A percentile compares a stretch with the other conserved stretches of the same genome.
These are phyloP conservation scores for Simplicillium aogashimaense DNA, from an alignment of 2,329 filamentous ascomycete species.

Conservation along the genomic window DNA sequence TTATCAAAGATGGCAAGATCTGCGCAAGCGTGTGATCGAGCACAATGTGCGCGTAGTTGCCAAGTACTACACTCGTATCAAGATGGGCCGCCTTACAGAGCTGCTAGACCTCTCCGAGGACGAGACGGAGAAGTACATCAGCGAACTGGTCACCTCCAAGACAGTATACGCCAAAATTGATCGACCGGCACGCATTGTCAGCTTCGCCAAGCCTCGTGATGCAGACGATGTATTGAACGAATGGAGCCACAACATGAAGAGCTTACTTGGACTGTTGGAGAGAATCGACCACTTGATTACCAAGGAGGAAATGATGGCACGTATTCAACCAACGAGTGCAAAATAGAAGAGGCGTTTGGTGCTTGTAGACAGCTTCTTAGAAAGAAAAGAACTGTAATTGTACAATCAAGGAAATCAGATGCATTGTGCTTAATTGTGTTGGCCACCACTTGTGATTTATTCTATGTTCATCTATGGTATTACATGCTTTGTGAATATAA, in stretches of 20 bases:
- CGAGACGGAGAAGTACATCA: slow-evolving; percentile 98
- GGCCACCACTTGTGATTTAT: too few species aligned
- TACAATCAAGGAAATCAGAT: neutral
- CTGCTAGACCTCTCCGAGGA: slow-evolving; percentile 87
- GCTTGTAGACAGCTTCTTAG: slow-evolving; percentile 7
- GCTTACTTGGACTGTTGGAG: slow-evolving; percentile 72
- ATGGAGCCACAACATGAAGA: slow-evolving; percentile 98
- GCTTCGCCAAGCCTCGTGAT: slow-evolving; percentile 87
- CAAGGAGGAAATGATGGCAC: slow-evolving; percentile 99
- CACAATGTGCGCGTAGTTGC: slow-evolving; percentile 97
- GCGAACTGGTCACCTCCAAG: slow-evolving; percentile 91
- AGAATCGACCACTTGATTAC: slow-evolving; percentile 96
- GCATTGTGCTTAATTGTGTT: too few species aligned
- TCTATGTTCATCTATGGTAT: too few species aligned
- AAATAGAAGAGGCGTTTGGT: slow-evolving; percentile 17
- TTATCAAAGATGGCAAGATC: slow-evolving; percentile 79
- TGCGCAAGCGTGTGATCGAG: slow-evolving; percentile 97
- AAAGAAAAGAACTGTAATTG: neutral
- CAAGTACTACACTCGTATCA: slow-evolving; percentile 97
- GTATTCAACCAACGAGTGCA: slow-evolving; percentile 62
- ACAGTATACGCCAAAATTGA: slow-evolving; percentile 98
- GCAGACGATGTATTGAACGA: slow-evolving; percentile 96
- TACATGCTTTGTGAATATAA: too few species aligned
- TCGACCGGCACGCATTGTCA: slow-evolving; percentile 82
- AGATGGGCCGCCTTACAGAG: slow-evolving; percentile 81